A percentile compares a stretch with the other conserved stretches of the same genome.
Conservation (phyloP, 495 filamentous ascomycete species). For the Oidiodendron maius region DNA sequence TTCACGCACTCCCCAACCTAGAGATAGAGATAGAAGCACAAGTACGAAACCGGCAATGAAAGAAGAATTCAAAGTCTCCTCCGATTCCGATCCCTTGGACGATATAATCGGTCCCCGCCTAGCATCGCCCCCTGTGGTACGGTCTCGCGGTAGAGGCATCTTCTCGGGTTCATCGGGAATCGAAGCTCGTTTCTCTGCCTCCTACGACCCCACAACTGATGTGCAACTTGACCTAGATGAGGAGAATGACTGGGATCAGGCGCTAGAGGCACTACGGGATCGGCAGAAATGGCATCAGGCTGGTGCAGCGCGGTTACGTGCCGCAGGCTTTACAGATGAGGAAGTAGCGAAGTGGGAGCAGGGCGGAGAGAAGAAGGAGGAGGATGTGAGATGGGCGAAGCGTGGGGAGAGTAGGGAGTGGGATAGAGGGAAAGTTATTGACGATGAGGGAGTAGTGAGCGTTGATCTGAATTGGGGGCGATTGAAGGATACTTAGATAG, state of each 20-base stretch:
- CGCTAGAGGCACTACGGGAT: slow-evolving; percentile 76
- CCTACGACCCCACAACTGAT: slow-evolving; percentile 74
- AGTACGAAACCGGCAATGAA: slow-evolving; percentile 3
- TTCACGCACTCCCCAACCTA: slow-evolving; percentile 1
- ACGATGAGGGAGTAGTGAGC: slow-evolving; percentile 34
- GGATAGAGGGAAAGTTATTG: slow-evolving; percentile 80
- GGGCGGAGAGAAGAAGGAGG: slow-evolving; percentile 53
- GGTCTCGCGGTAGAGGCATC: slow-evolving; percentile 72
- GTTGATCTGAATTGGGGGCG: slow-evolving; percentile 23
- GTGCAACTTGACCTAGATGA: slow-evolving; percentile 52
- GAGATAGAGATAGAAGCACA: neutral
- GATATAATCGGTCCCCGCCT: slow-evolving; percentile 76
- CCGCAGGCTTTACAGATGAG: slow-evolving; percentile 73
- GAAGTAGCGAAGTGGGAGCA: slow-evolving; percentile 76
- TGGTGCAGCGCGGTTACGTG: slow-evolving; percentile 70
- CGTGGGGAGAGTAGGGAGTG: slow-evolving; percentile 80
- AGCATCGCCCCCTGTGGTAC: slow-evolving; percentile 43
- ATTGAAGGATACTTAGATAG: slow-evolving; percentile 20
- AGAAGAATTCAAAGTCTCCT: slow-evolving; percentile 2
- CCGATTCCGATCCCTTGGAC: slow-evolving; percentile 72
- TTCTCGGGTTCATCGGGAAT: slow-evolving; percentile 55
- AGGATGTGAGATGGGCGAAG: slow-evolving; percentile 74
- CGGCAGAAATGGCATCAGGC: slow-evolving; percentile 73
- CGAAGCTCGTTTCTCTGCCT: slow-evolving; percentile 68
- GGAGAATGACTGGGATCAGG: slow-evolving; percentile 75